Base-by-base conservation (phyloP, 2,329 filamentous ascomycete genomes). In the Ophiostoma ulmi region DNA sequence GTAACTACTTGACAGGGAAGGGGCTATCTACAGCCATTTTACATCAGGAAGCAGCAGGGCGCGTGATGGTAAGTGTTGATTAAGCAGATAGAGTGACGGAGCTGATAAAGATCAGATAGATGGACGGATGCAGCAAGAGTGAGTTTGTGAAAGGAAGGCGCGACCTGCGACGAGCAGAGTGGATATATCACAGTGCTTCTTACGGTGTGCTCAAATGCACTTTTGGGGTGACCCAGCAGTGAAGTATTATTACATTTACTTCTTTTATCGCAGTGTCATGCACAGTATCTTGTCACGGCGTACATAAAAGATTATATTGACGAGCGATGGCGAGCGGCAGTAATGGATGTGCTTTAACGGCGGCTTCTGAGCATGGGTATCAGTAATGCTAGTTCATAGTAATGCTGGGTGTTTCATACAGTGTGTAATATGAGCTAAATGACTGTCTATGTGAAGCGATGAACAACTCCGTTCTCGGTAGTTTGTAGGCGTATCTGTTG, bases 401-500 rank as follows among this genome's bases (percentile, higher is more conserved):
- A 58, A 26, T 58, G 44, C 22, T 26, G n/a, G 52, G n/a, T 22
- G 58, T 6, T 17, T 35, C 13, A 35, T 63, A 35, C 55, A 61
- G 22, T 61, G 55, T 39, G 39, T 17, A 38, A 36, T 36, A 14
- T 8, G 31, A 38, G n/a, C 22, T 38, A 65, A n/a, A 20, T 7
- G 6, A 10, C 36, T 20, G 35, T 64, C 17, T 2, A 20, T 31
- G 17, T 4, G 17, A 8, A 10, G 36, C 31, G 3, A 31, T 4
- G 63, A 10, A 26, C 35, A 4, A 39, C 63, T 65, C 63, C 36
- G 63, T 65, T 65, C 35, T 65, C 63, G 63, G 63, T 63, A 63
- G 26, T 31, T 36, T 63, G 36, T 63, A 63, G 58, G 58, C 58
- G 26, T 63, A 35, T 63, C 58, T 63, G 11, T 65, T 39, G 26